A percentile compares a stretch with the other conserved stretches of the same genome.
Conservation (phyloP, 345 rosid genomes). For the Angophora floribunda region DNA sequence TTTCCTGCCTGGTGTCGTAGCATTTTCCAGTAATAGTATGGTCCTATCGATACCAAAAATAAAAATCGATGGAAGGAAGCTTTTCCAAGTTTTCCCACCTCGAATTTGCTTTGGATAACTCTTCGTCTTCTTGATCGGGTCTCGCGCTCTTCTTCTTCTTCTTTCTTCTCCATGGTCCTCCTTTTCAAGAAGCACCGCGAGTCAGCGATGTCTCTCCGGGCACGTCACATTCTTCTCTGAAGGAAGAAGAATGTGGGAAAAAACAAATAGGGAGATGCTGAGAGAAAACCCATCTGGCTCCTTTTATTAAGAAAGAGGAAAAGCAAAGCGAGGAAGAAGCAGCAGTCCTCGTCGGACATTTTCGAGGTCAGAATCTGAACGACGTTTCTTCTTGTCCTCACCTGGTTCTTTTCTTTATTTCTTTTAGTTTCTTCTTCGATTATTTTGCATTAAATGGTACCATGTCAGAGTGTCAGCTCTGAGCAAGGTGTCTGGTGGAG, state of each 20-base stretch:
- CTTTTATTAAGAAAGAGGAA: neutral
- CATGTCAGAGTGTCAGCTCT: neutral
- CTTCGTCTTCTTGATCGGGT: neutral
- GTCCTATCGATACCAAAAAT: neutral
- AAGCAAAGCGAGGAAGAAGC: neutral
- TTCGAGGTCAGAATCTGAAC: neutral
- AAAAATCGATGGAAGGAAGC: neutral
- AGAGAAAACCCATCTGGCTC: neutral
- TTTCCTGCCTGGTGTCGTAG: neutral
- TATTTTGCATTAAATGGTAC: neutral
- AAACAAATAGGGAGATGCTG: neutral
- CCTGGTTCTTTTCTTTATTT: neutral
- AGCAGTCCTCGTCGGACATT: neutral
- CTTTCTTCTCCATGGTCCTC: neutral
- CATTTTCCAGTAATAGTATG: neutral
- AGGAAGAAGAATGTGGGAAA: neutral
- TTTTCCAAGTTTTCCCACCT: neutral
- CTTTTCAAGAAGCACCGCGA: neutral
- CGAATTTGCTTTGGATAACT: neutral
- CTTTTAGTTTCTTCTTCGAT: neutral
- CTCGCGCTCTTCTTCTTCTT: neutral
- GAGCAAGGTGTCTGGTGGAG: neutral
- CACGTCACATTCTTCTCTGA: neutral
- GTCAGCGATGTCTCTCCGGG: neutral
- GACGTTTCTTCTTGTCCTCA: neutral